phyloP scores from a whole-genome alignment of 225 moss, liverwort and hornwort genomes.

The Sphagnum contortum region DNA sequence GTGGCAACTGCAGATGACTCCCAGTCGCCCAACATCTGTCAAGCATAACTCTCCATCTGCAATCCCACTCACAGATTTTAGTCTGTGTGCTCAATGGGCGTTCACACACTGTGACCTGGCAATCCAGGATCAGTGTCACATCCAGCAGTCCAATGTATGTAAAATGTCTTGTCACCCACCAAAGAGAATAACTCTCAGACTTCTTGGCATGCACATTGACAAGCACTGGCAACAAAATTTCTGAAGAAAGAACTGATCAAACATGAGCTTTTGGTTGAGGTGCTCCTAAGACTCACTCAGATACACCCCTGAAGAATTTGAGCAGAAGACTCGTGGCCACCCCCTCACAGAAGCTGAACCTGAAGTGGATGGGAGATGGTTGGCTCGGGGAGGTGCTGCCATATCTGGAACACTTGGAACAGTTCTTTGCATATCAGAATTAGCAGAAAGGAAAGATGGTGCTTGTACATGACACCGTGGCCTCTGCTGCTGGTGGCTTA shows the following conservation, averaged over 20 bases:
- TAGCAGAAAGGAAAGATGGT: slow-evolving; percentile 28
- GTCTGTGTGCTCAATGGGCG: not conserved
- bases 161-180: no score
- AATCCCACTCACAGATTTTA: slow-evolving; percentile 19
- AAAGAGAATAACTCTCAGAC: not conserved
- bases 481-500: slow-evolving; percentile 20
- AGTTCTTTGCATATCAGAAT: slow-evolving; percentile 25
- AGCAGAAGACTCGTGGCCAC: slow-evolving; percentile 59
- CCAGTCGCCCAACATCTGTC: slow-evolving; percentile 66
- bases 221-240: not conserved
- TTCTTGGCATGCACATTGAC: not conserved
- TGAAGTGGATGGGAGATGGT: slow-evolving; percentile 20
- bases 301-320: slow-evolving; percentile 47
- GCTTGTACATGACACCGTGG: slow-evolving; percentile 38
- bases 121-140: no score
- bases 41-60: slow-evolving; percentile 80
- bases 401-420: slow-evolving; percentile 26
- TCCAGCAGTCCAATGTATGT: no score
- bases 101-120: no score
- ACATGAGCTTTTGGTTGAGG: not conserved
- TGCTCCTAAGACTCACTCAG: slow-evolving; percentile 15
- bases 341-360: slow-evolving; percentile 36
- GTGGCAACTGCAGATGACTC: slow-evolving; percentile 83
- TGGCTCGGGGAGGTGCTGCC: slow-evolving; percentile 16
- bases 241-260: not conserved